Evolutionary conservation across 208 protist species (phyloP).

Genomic region (Phytomonas francai): DNA sequence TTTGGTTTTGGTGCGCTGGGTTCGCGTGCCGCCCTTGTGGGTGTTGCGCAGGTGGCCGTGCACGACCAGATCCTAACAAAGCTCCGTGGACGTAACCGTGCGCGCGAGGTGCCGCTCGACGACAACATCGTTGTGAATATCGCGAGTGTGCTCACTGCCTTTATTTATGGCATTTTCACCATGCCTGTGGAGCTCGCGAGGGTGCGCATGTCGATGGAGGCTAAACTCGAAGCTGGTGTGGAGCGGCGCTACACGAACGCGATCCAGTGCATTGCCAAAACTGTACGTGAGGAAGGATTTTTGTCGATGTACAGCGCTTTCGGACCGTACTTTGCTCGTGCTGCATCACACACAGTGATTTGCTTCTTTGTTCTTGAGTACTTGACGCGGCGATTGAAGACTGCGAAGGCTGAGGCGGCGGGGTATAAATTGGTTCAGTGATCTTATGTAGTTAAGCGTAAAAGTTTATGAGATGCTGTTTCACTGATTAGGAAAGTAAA

Average conservation of each 20-base stretch:
- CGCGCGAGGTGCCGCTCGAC: slow-evolving; percentile 17
- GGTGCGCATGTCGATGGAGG: slow-evolving; percentile 85
- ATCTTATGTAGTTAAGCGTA: slow-evolving; percentile 4
- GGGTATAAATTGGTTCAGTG: slow-evolving; percentile 6
- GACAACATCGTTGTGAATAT: slow-evolving; percentile 79
- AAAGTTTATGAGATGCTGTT: slow-evolving; percentile 5
- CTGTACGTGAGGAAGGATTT: slow-evolving; percentile 71
- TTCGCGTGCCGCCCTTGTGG: slow-evolving; percentile 80
- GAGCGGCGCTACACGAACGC: slow-evolving; percentile 64
- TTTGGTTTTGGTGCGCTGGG: slow-evolving; percentile 67
- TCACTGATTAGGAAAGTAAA: background rate
- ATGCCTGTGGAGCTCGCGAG: slow-evolving; percentile 89
- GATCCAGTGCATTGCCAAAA: slow-evolving; percentile 68
- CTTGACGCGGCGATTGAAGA: slow-evolving; percentile 29
- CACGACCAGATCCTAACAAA: slow-evolving; percentile 88
- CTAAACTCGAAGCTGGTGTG: slow-evolving; percentile 37
- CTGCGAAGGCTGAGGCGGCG: background rate
- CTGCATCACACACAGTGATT: slow-evolving; percentile 78
- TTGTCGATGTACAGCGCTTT: slow-evolving; percentile 80
- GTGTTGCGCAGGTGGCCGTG: slow-evolving; percentile 85
- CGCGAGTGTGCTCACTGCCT: slow-evolving; percentile 66
- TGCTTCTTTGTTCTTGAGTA: slow-evolving; percentile 91
- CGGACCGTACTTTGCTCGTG: slow-evolving; percentile 85
- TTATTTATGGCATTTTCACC: slow-evolving; percentile 81
- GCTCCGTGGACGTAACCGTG: slow-evolving; percentile 42